These are phyloP conservation scores for Neurospora sp. DNA, from an alignment of 495 filamentous ascomycete species.

Conservation along the genomic window DNA sequence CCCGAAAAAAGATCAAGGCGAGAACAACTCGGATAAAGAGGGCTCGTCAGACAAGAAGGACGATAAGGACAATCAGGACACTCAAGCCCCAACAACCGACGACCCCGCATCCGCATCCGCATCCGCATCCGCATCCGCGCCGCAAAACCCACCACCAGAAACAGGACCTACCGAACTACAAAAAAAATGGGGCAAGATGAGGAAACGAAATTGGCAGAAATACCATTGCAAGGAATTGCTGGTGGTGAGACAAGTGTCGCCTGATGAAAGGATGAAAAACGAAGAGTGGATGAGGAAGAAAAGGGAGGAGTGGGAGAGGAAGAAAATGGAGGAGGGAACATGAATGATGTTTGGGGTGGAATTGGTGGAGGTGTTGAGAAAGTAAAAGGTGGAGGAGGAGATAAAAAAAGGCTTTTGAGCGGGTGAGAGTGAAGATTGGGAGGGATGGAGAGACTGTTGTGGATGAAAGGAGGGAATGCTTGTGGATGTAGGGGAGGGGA, in stretches of 20 bases:
- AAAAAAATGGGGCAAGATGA: neutral
- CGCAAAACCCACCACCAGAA: neutral
- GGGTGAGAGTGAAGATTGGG: too few relatives aligned
- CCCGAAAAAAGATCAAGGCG: neutral
- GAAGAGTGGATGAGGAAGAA: neutral
- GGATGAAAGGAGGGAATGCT: too few relatives aligned
- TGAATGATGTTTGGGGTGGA: too few relatives aligned
- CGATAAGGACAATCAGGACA: neutral
- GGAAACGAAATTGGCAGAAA: neutral
- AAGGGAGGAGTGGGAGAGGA: neutral
- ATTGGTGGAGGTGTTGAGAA: too few relatives aligned
- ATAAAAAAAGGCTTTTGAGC: too few relatives aligned
- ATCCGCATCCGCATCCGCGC: neutral
- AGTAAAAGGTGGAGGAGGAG: too few relatives aligned
- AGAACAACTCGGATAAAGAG: neutral
- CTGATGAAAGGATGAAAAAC: neutral
- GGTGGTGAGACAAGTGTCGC: neutral
- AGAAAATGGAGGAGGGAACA: neutral
- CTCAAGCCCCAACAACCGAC: neutral
- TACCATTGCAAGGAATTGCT: neutral
- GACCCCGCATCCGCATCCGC: neutral
- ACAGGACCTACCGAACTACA: neutral
- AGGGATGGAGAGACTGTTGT: too few relatives aligned
- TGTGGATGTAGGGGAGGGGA: too few relatives aligned
- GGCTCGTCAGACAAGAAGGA: neutral